Base-by-base conservation (phyloP, 1,284 basidiomycete genomes). In the Fomitiporia mediterranea region DNA sequence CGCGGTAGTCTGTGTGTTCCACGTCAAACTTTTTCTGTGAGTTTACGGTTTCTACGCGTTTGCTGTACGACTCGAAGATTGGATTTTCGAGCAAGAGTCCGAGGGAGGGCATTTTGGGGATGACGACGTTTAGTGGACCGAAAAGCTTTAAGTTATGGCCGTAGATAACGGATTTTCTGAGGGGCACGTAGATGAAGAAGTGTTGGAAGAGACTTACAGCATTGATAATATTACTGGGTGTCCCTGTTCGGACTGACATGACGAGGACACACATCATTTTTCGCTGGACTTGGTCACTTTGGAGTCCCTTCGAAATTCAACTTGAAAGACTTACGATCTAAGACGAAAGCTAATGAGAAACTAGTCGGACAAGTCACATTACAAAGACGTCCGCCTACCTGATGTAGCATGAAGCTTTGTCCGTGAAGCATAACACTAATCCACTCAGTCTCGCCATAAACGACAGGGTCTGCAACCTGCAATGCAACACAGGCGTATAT, bases 321-420 rank as follows among this genome's bases (percentile, higher is more conserved):
- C 53, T 42, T 7, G 21, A 27, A 30, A n/a, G 23, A 59, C 67
- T 60, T 55, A 66, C 64, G 50, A 65, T 64, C 64, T 65, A 51
- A 30, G 48, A 37, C 23, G 19, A 55, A 42, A 49, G 48, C 59
- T 50, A 56, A 62, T 46, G 56, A 30, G 19, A n/a, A 23, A 66
- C 72, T 61, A 63, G 78, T 77, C 62, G 83, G 80, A 9, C 3
- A 38, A 30, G 53, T 43, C 1, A 46, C 63, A 64, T 57, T 69
- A 15, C 42, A 51, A 28, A 59, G 17, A 46, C 11, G 3, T 21
- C 25, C 30, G 53, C 74, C 53, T 63, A 87, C 87, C 75, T 99
- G 96, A 70, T 99, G 96, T 56, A 99, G 73, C 97, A 99, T 99
- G 70, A 99, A 99, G 64, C 92, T 95, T 70, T 99, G 97, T 0